A percentile compares a stretch with the other conserved stretches of the same genome.
phyloP scores from a whole-genome alignment of 2,329 filamentous ascomycete species.

The Aspergillus sp. region DNA sequence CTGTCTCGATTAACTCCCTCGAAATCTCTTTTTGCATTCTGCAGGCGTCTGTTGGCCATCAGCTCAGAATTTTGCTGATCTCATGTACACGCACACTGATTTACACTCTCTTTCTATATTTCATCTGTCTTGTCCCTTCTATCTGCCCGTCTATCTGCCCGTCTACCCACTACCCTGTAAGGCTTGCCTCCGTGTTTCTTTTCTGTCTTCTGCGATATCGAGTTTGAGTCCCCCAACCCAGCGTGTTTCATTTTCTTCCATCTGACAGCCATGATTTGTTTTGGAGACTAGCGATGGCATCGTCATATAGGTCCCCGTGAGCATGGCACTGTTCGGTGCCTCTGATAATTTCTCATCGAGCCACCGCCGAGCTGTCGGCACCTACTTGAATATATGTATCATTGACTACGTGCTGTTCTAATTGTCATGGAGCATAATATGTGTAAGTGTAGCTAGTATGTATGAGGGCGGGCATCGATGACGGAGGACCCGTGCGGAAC shows the following conservation, averaged over 20 bases:
- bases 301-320: constrained; percentile 20
- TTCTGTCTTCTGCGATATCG: constrained; percentile 8
- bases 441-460: constrained; percentile 22
- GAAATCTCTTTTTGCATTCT: constrained; percentile 32
- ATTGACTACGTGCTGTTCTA: constrained; percentile 32
- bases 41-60: constrained; percentile 38
- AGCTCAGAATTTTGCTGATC: constrained; percentile 31
- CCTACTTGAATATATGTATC: constrained; percentile 31
- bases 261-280: constrained; percentile 20
- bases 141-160: constrained; percentile 10
- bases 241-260: constrained; percentile 13
- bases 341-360: constrained; percentile 19
- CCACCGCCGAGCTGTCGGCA: constrained; percentile 19
- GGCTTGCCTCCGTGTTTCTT: constrained; percentile 17
- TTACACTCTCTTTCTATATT: constrained; percentile 19
- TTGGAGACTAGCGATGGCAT: constrained; percentile 21
- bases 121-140: constrained; percentile 5
- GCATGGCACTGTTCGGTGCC: constrained; percentile 19
- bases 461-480: background rate
- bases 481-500: no score
- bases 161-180: constrained; percentile 13
- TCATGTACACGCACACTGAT: constrained; percentile 27
- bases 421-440: constrained; percentile 15
- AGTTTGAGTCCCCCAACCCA: constrained; percentile 14
- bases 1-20: constrained; percentile 24